These are phyloP conservation scores for Trametes maxima DNA, from an alignment of 768 basidiomycete genomes.

Conservation along the genomic window DNA sequence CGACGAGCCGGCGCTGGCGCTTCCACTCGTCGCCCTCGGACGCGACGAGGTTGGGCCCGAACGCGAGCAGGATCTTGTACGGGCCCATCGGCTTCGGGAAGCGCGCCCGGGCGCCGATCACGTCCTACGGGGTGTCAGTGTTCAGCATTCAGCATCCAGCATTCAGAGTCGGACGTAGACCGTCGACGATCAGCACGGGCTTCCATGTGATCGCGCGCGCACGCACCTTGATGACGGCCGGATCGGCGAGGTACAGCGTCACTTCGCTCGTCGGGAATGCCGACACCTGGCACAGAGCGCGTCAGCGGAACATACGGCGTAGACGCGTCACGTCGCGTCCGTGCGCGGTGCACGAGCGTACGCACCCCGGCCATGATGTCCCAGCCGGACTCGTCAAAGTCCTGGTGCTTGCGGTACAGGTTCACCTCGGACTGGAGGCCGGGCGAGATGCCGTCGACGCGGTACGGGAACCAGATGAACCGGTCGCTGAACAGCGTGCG, in stretches of 20 bases:
- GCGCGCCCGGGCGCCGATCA: conserved; percentile 46
- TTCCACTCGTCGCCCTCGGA: conserved; percentile 69
- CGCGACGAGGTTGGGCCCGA: conserved; percentile 61
- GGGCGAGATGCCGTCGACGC: conserved; percentile 24
- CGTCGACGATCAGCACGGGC: neutral
- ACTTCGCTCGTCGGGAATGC: conserved; percentile 3
- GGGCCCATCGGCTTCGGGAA: conserved; percentile 58
- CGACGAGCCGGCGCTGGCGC: conserved; percentile 59
- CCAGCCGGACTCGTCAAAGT: conserved; percentile 26
- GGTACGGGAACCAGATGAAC: conserved; percentile 22
- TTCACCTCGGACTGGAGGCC: conserved; percentile 24
- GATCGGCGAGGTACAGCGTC: conserved; percentile 22
- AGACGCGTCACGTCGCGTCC: too few species aligned
- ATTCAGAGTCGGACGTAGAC: neutral
- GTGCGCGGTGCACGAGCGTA: neutral
- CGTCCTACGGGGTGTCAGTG: conserved; percentile 42
- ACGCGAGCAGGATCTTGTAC: conserved; percentile 50
- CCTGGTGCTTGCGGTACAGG: conserved; percentile 23
- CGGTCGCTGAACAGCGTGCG: conserved; percentile 20
- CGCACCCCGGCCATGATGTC: conserved; percentile 31
- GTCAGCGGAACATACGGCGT: neutral
- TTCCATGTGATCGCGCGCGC: neutral
- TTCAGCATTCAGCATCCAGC: neutral
- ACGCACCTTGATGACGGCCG: conserved; percentile 19
- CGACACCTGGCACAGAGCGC: conserved; percentile 10